Percentiles rank a stretch among this genome's conserved stretches.
Conservation (phyloP, 495 filamentous ascomycete species). For the Corynascus novoguineensis region DNA sequence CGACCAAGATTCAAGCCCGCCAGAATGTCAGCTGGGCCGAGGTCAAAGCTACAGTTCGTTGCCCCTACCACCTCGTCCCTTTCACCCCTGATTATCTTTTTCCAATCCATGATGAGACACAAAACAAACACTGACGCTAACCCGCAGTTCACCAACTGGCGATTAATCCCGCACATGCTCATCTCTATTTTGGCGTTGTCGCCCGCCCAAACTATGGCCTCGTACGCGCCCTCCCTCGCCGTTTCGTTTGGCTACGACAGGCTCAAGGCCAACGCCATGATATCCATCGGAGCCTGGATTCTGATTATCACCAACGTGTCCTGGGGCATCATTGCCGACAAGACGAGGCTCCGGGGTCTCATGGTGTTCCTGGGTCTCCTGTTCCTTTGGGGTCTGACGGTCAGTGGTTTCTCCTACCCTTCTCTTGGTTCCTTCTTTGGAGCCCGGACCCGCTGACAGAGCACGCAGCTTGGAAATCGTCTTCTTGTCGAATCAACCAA, state of each 20-base stretch:
- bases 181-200: constrained; percentile 33
- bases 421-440: no score
- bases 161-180: constrained; percentile 41
- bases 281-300: constrained; percentile 40
- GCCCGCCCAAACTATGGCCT: constrained; percentile 33
- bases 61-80: no score
- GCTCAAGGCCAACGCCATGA: constrained; percentile 47
- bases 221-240: constrained; percentile 37
- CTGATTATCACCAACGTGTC: constrained; percentile 38
- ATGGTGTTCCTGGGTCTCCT: constrained; percentile 24
- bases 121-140: background rate
- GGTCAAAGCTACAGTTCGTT: constrained; percentile 20
- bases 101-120: no score
- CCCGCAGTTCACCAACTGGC: constrained; percentile 29
- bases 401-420: constrained; percentile 15
- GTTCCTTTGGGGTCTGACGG: constrained; percentile 22
- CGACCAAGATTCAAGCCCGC: constrained; percentile 23
- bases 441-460: no score
- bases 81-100: background rate
- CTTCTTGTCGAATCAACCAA: constrained; percentile 42
- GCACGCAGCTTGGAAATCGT: constrained; percentile 24
- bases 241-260: constrained; percentile 45
- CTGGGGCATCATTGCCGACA: constrained; percentile 39
- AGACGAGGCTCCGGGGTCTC: constrained; percentile 15
- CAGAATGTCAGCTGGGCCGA: constrained; percentile 19